Evolutionary conservation across 306 rosid genomes (phyloP), one percentile per base, ranked within the genome.

Genomic region (Sesbania bispinosa): DNA sequence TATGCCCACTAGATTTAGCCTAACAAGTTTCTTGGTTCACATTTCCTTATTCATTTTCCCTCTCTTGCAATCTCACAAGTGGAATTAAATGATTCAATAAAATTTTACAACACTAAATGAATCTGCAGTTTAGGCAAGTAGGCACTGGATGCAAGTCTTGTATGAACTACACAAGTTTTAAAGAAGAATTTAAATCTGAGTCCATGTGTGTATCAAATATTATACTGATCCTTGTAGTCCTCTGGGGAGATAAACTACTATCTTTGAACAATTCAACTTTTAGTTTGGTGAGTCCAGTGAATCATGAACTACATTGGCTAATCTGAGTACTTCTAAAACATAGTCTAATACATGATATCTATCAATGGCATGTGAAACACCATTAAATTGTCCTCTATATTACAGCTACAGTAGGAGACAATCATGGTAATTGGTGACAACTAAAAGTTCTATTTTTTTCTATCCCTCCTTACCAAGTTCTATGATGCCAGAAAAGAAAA

Each of bases 351-450:
- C 45, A 72, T 57, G 21, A 41, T n/a, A 10, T 52, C 16, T 16
- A 64, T 29, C 48, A 27, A 47, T 29, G 73, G 18, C 8, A 27
- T 18, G 39, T 42, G 50, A 30, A 43, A 33, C 59, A 38, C 8
- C 53, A 35, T 10, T 62, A 10, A 36, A 16, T 7, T 43, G 48
- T 43, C 24, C 14, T 42, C 18, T 58, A 21, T 10, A 38, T 15
- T 52, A 38, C 38, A 41, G 27, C 29, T 21, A 57, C 24, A 55
- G n/a, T 7, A 47, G 36, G 26, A 58, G 21, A 23, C 53, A 27
- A 38, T 57, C 71, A 68, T 15, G 58, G 33, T 26, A 43, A 26
- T 24, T 67, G 27, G 42, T 11, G 61, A 60, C 48, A 72, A 36
- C 32, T n/a, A n/a, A n/a, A n/a, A n/a, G n/a, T n/a, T n/a, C n/a